Percentiles rank a stretch among this genome's conserved stretches.
Evolutionary conservation across 495 filamentous ascomycete genomes (phyloP).

Genomic region (Penicillium paxilli): DNA sequence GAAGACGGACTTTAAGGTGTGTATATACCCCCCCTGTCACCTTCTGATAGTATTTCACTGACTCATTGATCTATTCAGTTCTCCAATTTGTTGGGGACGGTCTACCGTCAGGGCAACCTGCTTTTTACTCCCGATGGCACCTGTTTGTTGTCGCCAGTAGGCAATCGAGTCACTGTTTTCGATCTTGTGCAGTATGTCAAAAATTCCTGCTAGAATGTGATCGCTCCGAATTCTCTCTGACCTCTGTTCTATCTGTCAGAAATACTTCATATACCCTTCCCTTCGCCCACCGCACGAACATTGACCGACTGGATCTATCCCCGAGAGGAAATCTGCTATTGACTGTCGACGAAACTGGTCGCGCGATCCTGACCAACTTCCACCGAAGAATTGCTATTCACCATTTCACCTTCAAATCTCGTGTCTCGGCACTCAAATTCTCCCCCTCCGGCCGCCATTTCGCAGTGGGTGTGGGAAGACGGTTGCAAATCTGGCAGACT

Average conservation of each 20-base stretch:
- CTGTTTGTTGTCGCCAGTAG: constrained; percentile 93
- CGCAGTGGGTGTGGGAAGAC: constrained; percentile 78
- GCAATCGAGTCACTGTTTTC: constrained; percentile 93
- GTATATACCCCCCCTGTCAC: not conserved
- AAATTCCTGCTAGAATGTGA: not conserved
- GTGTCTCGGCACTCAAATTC: constrained; percentile 82
- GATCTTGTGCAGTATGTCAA: constrained; percentile 84
- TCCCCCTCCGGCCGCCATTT: constrained; percentile 90
- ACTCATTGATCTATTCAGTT: constrained; percentile 54
- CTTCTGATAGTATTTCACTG: not conserved
- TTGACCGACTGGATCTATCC: constrained; percentile 80
- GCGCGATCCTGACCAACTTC: constrained; percentile 87
- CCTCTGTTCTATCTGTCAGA: constrained; percentile 40
- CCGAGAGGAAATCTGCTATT: constrained; percentile 89
- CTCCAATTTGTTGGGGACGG: constrained; percentile 92
- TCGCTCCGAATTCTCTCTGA: constrained; percentile 5
- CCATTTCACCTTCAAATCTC: constrained; percentile 89
- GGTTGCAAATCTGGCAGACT: constrained; percentile 93
- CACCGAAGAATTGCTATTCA: constrained; percentile 81
- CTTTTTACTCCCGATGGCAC: constrained; percentile 96
- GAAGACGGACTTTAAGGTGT: constrained; percentile 95
- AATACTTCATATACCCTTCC: constrained; percentile 96
- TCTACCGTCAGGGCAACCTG: constrained; percentile 95
- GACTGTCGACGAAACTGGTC: constrained; percentile 91
- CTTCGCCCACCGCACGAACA: constrained; percentile 91